A percentile compares a stretch with the other conserved stretches of the same genome.
Evolutionary conservation across 1,284 basidiomycete genomes (phyloP).

Genomic region (Meripilus lineatus): DNA sequence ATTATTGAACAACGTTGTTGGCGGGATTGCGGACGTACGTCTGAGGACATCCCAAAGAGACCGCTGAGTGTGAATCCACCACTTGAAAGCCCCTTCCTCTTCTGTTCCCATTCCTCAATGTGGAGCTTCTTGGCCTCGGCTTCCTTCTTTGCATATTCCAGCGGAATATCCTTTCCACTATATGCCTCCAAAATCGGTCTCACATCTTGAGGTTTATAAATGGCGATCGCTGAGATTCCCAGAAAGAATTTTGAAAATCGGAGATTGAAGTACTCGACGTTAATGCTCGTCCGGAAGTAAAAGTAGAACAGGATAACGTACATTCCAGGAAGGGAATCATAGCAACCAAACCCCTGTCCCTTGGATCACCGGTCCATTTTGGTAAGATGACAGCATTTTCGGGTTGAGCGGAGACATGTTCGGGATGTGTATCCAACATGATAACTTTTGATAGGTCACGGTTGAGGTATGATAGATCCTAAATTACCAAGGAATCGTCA

Average conservation of each 20-base stretch:
- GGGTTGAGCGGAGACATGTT: conserved; percentile 77
- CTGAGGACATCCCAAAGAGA: conserved; percentile 49
- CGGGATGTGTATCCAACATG: conserved; percentile 80
- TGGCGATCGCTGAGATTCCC: conserved; percentile 66
- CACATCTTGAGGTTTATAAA: conserved; percentile 83
- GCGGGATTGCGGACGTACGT: conserved; percentile 20
- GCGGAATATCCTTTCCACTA: conserved; percentile 81
- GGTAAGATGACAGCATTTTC: conserved; percentile 87
- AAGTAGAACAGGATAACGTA: conserved; percentile 33
- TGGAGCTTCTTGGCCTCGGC: conserved; percentile 74
- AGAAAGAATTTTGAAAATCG: conserved; percentile 2
- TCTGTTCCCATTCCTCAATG: conserved; percentile 78
- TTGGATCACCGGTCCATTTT: conserved; percentile 82
- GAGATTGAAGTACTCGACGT: not conserved
- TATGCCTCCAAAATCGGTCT: conserved; percentile 86
- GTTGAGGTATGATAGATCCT: conserved; percentile 91
- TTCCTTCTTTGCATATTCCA: conserved; percentile 88
- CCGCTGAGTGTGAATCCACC: conserved; percentile 53
- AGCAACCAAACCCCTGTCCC: conserved; percentile 79
- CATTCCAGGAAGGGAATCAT: conserved; percentile 98
- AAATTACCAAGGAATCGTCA: conserved; percentile 1
- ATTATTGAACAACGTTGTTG: not conserved
- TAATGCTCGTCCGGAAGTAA: not conserved
- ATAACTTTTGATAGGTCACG: conserved; percentile 91
- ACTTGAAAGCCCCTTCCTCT: conserved; percentile 38